Base-by-base conservation (phyloP, 306 rosid species). In the Cucurbita ficifolia region DNA sequence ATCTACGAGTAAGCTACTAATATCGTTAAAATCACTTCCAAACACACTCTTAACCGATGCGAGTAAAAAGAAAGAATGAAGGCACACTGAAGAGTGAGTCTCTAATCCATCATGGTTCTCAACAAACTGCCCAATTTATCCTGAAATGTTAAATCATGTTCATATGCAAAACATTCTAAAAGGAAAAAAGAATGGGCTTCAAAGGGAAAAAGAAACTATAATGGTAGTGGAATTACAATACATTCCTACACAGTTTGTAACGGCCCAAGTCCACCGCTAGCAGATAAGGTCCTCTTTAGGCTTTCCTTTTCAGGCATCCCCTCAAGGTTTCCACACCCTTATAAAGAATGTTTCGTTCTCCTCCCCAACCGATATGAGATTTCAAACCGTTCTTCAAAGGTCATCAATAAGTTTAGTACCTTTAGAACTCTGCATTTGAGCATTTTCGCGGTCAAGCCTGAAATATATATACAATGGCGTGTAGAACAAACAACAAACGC, bases 401-500 rank as follows among this genome's bases (percentile, higher is more conserved):
- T 18, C 17, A 72, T 88, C 76, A 81, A 5, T 51, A 76, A 88
- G 84, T 87, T 82, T 87, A 87, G 50, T 77, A 67, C 40, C 57
- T 59, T 74, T 74, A 3, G 33, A 46, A 48, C 70, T 33, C 57
- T 58, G 77, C 43, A 57, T 19, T 57, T 35, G 51, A 1, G 70
- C 77, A n/a, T 76, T 86, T 67, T 91, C 95, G 0, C 97, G 92
- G 82, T 94, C 99, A 61, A 72, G 85, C 79, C 84, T 84, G 70
- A 91, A 94, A 43, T 64, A 21, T 64, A 35, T 76, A 75, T 94
- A 89, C 81, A 94, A 81, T 6, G 99, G 97, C 0, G 97, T 89
- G 76, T 91, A 94, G 74, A 88, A 91, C 84, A 94, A 81, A 84
- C 99, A 87, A 53, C 99, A 94, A 80, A 94, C 48, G 6, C 99